Evolutionary conservation across 768 basidiomycete species (phyloP), one percentile per base, ranked within the genome.

Genomic region (Gloeopeniophorella convolvens): DNA sequence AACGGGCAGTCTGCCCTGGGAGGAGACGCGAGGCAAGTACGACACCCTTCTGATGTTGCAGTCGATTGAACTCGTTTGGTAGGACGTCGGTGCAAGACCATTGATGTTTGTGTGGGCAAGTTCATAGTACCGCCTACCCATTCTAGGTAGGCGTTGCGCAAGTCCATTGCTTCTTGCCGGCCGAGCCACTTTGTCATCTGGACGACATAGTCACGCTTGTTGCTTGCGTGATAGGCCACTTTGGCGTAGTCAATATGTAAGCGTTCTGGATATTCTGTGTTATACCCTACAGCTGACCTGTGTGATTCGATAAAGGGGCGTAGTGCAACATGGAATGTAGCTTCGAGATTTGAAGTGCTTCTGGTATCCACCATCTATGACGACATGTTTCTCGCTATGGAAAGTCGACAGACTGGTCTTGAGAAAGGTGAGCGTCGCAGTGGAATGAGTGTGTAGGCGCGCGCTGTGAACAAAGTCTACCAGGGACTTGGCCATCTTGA

Each of bases 191-290:
- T 10, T 9, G 67, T 67, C 72, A 74, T 74, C 54, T 72, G 70
- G 3, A 47, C 20, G 23, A 59, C 63, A 48, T 71, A 64, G 37
- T 73, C 66, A 27, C 64, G 63, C 18, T 55, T 53, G 52, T 72
- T 74, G 3, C 65, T 68, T 12, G 66, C 58, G 2, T 48, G 41
- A 47, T 68, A 71, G 6, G 66, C 68, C 36, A 66, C 63, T 50
- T 75, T 73, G 0, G 69, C 63, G 8, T 65, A 58, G 42, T 73
- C 66, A 39, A 74, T 75, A 48, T 76, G 72, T 0, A 72, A 60
- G 0, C 65, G 60, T 52, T 76, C 71, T 5, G 70, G 64, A 26
- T 60, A 60, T 51, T 74, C 63, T 1, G 71, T 74, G 49, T 71
- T 68, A 55, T 62, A 72, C 47, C 69, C 68, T 46, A 72, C 70